phyloP scores from a whole-genome alignment of 306 rosid species.

The Psophocarpus tetragonolobus region DNA sequence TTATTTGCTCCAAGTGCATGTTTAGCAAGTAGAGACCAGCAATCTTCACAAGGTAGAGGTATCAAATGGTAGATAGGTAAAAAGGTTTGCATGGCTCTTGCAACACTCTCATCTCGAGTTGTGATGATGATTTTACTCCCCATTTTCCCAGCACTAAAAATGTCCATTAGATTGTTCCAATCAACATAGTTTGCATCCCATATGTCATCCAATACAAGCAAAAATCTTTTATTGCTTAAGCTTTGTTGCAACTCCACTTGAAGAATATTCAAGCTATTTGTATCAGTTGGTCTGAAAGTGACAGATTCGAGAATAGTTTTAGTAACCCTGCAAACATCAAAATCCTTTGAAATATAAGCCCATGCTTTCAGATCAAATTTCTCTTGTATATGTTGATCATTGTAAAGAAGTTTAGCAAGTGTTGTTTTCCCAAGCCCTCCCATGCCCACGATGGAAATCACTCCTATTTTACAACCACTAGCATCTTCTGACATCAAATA shows the following conservation, averaged over 20 bases:
- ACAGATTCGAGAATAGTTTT: constrained; percentile 31
- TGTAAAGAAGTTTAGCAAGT: constrained; percentile 21
- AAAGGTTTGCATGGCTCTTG: background rate
- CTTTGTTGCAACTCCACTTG: constrained; percentile 9
- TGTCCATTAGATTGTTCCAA: background rate
- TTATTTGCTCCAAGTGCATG: constrained; percentile 11
- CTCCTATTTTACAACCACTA: background rate
- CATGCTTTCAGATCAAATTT: background rate
- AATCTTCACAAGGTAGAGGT: background rate
- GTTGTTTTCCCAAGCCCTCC: constrained; percentile 32
- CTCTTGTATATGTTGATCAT: background rate
- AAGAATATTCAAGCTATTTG: constrained; percentile 35
- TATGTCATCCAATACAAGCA: constrained; percentile 8
- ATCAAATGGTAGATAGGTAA: background rate
- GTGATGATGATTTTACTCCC: constrained; percentile 13
- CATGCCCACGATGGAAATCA: constrained; percentile 26
- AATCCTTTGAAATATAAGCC: background rate
- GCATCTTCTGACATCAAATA: constrained; percentile 18
- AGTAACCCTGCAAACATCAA: background rate
- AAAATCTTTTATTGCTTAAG: background rate
- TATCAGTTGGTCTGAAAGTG: background rate
- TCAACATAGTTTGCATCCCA: background rate
- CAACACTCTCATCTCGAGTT: background rate
- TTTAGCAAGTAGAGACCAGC: constrained; percentile 6
- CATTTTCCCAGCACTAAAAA: background rate